Conservation (phyloP, 768 basidiomycete genomes). For the Xerocomus potaroensis region DNA sequence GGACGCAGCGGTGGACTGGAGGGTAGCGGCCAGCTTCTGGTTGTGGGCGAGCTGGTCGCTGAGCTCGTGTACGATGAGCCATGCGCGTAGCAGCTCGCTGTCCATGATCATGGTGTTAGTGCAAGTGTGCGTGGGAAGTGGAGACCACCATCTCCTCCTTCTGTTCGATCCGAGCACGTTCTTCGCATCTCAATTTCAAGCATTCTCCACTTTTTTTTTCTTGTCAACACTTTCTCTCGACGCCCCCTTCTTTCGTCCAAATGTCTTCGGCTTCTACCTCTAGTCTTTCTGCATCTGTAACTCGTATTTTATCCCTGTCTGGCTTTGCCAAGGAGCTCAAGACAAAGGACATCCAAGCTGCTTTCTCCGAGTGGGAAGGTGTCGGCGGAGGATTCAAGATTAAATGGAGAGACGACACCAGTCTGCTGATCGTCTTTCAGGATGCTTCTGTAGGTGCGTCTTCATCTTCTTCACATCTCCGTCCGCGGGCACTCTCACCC, state of each 20-base stretch:
- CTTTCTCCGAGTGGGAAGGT: slow-evolving; percentile 86
- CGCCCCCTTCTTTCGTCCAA: slow-evolving; percentile 18
- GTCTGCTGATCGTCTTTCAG: slow-evolving; percentile 89
- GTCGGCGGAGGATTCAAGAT: slow-evolving; percentile 93
- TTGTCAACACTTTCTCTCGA: slow-evolving; percentile 15
- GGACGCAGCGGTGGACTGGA: slow-evolving; percentile 64
- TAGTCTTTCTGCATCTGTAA: slow-evolving; percentile 89
- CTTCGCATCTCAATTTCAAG: slow-evolving; percentile 11
- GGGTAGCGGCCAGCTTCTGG: slow-evolving; percentile 62
- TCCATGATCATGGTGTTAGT: slow-evolving; percentile 46
- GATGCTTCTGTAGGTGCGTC: slow-evolving; percentile 86
- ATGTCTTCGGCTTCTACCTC: slow-evolving; percentile 69
- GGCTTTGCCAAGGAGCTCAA: slow-evolving; percentile 95
- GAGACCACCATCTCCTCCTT: too few species aligned
- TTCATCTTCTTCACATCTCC: background rate
- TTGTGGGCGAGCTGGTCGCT: slow-evolving; percentile 81
- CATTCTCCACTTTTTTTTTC: slow-evolving; percentile 10
- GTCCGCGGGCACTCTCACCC: too few species aligned
- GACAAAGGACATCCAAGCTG: slow-evolving; percentile 91
- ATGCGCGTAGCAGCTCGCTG: slow-evolving; percentile 66
- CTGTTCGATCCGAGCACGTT: slow-evolving; percentile 25
- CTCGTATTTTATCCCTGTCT: slow-evolving; percentile 88
- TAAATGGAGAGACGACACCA: slow-evolving; percentile 98
- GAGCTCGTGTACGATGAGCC: slow-evolving; percentile 78
- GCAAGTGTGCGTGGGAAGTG: background rate